Evolutionary conservation across 164 flowering plant species (phyloP).

Genomic region (Liquidambar formosana): DNA sequence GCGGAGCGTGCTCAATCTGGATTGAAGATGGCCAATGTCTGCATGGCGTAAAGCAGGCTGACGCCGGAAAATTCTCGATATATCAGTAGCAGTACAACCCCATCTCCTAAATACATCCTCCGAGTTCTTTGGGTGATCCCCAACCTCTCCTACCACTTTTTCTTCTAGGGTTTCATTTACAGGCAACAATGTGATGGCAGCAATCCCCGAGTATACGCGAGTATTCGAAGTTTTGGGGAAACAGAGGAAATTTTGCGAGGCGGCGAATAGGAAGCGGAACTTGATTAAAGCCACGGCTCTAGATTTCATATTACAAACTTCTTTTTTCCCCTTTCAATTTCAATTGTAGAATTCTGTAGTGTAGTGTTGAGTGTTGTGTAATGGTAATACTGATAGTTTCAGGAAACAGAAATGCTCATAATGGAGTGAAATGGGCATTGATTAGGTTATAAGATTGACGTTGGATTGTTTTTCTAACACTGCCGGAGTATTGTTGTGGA

Average conservation of each 20-base stretch:
- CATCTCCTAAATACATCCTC: conserved; percentile 33
- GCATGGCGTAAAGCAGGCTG: conserved; percentile 40
- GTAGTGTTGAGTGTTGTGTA: no score
- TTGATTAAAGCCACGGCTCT: not conserved
- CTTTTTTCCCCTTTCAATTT: no score
- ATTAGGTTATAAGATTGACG: no score
- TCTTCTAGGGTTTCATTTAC: conserved; percentile 6
- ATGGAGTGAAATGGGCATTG: no score
- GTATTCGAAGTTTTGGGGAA: not conserved
- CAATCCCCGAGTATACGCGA: not conserved
- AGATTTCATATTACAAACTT: not conserved
- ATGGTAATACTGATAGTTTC: no score
- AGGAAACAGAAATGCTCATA: no score
- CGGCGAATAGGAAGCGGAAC: not conserved
- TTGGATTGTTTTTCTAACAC: no score
- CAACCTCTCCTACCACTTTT: not conserved
- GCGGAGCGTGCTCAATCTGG: conserved; percentile 36
- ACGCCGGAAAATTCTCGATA: conserved; percentile 38
- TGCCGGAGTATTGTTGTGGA: no score
- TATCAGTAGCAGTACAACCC: conserved; percentile 55
- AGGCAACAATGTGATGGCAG: not conserved
- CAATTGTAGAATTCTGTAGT: not conserved
- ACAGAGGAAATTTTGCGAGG: not conserved
- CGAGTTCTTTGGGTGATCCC: conserved; percentile 9
- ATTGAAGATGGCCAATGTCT: conserved; percentile 25